phyloP scores from a whole-genome alignment of 2,329 filamentous ascomycete species.

The Pestalotiopsis sp. region DNA sequence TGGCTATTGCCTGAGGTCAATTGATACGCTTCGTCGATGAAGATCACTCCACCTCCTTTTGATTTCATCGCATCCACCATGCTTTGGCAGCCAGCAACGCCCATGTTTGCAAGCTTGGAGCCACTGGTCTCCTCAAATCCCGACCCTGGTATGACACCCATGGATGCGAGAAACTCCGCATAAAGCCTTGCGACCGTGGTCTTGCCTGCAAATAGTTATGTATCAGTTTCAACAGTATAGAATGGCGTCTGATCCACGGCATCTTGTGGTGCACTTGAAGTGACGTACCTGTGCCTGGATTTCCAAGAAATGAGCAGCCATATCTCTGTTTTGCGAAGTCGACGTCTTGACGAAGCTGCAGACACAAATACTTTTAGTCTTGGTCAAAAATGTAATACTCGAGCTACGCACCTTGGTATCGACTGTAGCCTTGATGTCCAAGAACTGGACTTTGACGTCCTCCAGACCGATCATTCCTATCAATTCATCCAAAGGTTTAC shows the following conservation, averaged over 20 bases:
- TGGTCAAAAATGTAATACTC: neutral
- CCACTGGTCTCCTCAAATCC: conserved; percentile 68
- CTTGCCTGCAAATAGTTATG: conserved; percentile 49
- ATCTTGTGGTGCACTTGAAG: neutral
- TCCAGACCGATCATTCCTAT: conserved; percentile 75
- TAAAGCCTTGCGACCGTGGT: conserved; percentile 76
- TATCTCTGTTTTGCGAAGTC: conserved; percentile 60
- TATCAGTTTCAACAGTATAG: neutral
- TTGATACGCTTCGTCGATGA: conserved; percentile 81
- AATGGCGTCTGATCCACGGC: neutral
- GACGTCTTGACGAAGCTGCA: conserved; percentile 51
- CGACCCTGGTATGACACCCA: conserved; percentile 62
- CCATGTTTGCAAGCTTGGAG: conserved; percentile 62
- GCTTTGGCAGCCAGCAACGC: conserved; percentile 57
- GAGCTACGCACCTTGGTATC: conserved; percentile 44
- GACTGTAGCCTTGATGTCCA: conserved; percentile 62
- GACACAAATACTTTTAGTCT: neutral
- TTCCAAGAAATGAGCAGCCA: conserved; percentile 65
- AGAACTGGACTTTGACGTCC: conserved; percentile 63
- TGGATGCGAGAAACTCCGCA: conserved; percentile 60
- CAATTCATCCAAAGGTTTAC: conserved; percentile 57
- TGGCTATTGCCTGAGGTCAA: conserved; percentile 58
- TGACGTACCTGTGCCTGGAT: conserved; percentile 68
- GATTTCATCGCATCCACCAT: conserved; percentile 57
- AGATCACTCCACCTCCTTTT: conserved; percentile 65